A percentile compares a stretch with the other conserved stretches of the same genome.
These are phyloP conservation scores for Alternaria viburni DNA, from an alignment of 2,329 filamentous ascomycete genomes.

Conservation along the genomic window DNA sequence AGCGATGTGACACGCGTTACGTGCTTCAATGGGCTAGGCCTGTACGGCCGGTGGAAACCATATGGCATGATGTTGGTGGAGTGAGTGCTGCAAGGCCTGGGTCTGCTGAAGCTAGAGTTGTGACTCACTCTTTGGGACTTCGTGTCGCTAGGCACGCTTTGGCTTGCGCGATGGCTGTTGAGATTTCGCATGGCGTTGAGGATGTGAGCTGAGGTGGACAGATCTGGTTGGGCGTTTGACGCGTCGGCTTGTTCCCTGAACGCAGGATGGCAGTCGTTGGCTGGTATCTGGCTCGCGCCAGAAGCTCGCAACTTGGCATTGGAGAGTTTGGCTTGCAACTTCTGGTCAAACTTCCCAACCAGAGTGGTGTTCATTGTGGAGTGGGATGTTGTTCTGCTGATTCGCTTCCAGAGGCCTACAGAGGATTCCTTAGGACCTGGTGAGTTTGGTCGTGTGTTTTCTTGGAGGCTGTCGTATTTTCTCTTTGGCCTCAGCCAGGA, in stretches of 20 bases:
- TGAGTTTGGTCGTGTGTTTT: background rate
- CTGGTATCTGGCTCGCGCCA: background rate
- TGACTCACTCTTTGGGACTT: background rate
- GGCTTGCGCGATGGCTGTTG: background rate
- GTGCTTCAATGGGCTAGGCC: slow-evolving; percentile 1
- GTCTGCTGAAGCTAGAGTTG: background rate
- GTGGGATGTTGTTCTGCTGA: background rate
- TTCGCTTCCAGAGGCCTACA: background rate
- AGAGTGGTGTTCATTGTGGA: background rate
- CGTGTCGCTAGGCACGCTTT: background rate
- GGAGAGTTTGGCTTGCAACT: background rate
- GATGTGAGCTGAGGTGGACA: background rate
- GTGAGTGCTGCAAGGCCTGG: background rate
- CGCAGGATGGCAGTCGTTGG: background rate
- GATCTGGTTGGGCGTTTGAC: background rate
- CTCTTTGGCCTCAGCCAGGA: background rate
- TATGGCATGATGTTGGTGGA: background rate
- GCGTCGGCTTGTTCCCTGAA: background rate
- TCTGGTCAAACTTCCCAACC: background rate
- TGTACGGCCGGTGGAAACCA: slow-evolving; percentile 9
- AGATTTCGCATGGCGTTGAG: background rate
- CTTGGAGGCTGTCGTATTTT: background rate
- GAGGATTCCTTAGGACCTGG: background rate
- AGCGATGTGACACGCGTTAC: background rate
- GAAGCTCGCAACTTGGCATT: background rate